Evolutionary conservation across 352 stramenopile species (phyloP).

Genomic region (Globisporangium solare): DNA sequence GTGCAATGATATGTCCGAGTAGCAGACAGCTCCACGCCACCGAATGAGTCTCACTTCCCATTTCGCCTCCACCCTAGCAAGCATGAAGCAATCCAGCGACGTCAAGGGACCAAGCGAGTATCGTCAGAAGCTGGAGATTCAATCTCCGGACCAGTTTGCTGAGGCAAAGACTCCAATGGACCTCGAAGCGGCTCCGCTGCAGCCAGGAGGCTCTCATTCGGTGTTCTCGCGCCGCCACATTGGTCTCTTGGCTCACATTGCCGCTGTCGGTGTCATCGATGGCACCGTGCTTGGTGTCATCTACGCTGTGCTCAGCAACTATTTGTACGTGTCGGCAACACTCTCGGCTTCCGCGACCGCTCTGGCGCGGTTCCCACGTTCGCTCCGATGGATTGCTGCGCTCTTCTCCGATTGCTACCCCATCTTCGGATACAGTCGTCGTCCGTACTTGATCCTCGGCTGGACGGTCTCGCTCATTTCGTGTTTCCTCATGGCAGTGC

Average conservation of each 20-base stretch:
- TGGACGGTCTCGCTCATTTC: conserved; percentile 35
- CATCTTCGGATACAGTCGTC: conserved; percentile 73
- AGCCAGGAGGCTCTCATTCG: conserved; percentile 27
- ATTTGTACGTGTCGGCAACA: conserved; percentile 51
- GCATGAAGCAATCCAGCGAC: no score
- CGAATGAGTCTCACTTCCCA: no score
- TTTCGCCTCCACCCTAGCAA: no score
- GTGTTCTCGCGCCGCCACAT: conserved; percentile 35
- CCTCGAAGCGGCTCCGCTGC: conserved; percentile 14
- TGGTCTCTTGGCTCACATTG: conserved; percentile 44
- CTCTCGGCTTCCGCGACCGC: conserved; percentile 37
- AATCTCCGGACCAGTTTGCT: no score
- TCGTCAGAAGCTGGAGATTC: no score
- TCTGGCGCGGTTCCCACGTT: conserved; percentile 37
- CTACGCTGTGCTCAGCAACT: conserved; percentile 57
- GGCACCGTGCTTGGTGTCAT: conserved; percentile 30
- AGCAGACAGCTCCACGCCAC: no score
- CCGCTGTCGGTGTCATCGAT: conserved; percentile 37
- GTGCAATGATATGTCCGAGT: no score
- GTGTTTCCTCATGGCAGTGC: conserved; percentile 40
- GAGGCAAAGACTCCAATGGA: no score
- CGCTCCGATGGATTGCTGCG: conserved; percentile 49
- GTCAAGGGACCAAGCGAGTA: conserved; percentile 3
- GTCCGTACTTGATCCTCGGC: conserved; percentile 76
- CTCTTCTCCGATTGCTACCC: conserved; percentile 77